Evolutionary conservation across 768 basidiomycete genomes (phyloP), one percentile per base, ranked within the genome.

Genomic region (Xerocomellus dryophilus): DNA sequence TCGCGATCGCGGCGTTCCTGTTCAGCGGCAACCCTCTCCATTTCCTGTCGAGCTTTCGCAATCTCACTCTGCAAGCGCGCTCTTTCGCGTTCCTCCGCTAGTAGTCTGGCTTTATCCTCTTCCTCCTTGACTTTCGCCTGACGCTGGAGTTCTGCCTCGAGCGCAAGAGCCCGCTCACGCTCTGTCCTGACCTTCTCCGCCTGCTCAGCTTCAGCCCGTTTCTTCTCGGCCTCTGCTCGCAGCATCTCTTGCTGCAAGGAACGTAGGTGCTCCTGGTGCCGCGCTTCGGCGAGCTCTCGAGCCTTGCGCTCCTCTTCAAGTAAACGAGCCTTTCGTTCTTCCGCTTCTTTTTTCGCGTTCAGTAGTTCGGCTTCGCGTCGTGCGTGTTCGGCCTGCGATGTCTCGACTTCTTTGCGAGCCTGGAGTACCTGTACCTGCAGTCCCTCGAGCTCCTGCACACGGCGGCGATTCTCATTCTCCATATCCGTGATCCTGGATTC

Each of bases 281-380:
- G 62, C 9, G 59, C 62, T 43, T 71, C 70, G 15, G 66, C 64
- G 8, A 61, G 61, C 25, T 62, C 56, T 29, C 70, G 54, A 18
- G 57, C 57, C 23, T 57, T 65, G 36, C 70, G 70, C 39, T 72
- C 69, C 50, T 70, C 70, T 48, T 70, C 69, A 2, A 70, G 60
- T 11, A 54, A 59, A 23, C 59, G 68, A 23, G 64, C 62, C 45
- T 62, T 70, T 32, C 54, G 64, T 6, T 66, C 64, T 18, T 71
- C 70, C 18, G 65, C 69, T 27, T 64, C 62, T 14, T 61, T 57
- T 5, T 69, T 62, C 11, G 39, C 54, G 2, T 61, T 46, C 31
- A 70, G 51, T 23, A 70, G 65, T 47, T 70, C 69, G 5, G 43
- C 51, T 51, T 70, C 64, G 36, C 61, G 67, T 12, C 64, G 68